phyloP scores from a whole-genome alignment of 352 stramenopile species.

The Phytophthora quininea region DNA sequence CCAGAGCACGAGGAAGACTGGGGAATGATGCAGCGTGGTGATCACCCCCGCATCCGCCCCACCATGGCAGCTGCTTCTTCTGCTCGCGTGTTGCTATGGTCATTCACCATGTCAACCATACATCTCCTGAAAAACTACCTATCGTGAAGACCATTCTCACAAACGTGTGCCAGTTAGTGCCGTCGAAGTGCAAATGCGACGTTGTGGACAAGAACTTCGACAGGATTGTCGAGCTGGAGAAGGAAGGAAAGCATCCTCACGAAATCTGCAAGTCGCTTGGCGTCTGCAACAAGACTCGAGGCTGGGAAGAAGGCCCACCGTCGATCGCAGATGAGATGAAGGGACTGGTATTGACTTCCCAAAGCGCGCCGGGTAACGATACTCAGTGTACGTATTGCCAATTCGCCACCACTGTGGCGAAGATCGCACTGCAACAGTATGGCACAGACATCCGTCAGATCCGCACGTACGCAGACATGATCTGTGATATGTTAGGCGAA shows the following conservation, averaged over 20 bases:
- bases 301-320: constrained; percentile 13
- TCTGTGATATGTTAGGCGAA: constrained; percentile 70
- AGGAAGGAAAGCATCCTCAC: constrained; percentile 54
- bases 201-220: constrained; percentile 62
- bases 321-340: constrained; percentile 40
- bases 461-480: constrained; percentile 72
- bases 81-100: constrained; percentile 50
- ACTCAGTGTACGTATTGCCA: constrained; percentile 70
- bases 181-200: constrained; percentile 55
- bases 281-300: constrained; percentile 45
- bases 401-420: constrained; percentile 61
- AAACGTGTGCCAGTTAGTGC: constrained; percentile 53
- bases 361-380: constrained; percentile 37
- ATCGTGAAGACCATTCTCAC: constrained; percentile 53
- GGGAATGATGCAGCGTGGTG: constrained; percentile 10
- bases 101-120: constrained; percentile 52
- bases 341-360: constrained; percentile 32
- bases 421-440: constrained; percentile 67
- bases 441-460: constrained; percentile 59
- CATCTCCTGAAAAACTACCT: constrained; percentile 46
- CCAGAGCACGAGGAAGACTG: constrained; percentile 1
- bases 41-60: constrained; percentile 5
- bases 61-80: constrained; percentile 55
- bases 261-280: constrained; percentile 58
- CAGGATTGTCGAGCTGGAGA: constrained; percentile 65